Conservation (phyloP, 2,329 filamentous ascomycete species). For the Davidsoniella eucalypti region DNA sequence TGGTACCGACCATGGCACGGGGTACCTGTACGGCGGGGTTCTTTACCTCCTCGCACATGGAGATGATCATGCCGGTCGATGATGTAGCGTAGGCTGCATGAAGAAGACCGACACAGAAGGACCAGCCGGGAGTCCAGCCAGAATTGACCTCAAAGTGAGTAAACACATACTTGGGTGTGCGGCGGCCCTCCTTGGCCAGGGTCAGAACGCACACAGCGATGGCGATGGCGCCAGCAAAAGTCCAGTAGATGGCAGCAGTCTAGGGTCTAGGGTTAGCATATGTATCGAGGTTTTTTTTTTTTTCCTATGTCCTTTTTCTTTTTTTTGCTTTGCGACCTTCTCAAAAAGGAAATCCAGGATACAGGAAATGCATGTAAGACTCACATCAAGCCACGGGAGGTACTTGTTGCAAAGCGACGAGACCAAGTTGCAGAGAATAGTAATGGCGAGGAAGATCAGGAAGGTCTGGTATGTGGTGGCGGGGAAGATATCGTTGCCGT, state of each 20-base stretch:
- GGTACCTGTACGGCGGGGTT: slow-evolving; percentile 51
- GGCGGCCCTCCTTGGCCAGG: slow-evolving; percentile 52
- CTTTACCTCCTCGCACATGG: slow-evolving; percentile 59
- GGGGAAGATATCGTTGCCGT: slow-evolving; percentile 27
- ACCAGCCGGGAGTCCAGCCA: slow-evolving; percentile 56
- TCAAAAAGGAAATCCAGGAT: neutral
- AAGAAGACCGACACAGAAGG: slow-evolving; percentile 55
- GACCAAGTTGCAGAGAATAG: slow-evolving; percentile 45
- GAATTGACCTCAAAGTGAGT: slow-evolving; percentile 51
- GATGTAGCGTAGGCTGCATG: slow-evolving; percentile 61
- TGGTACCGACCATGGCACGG: slow-evolving; percentile 54
- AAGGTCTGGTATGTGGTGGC: slow-evolving; percentile 48
- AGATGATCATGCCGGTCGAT: slow-evolving; percentile 66
- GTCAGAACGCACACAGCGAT: slow-evolving; percentile 46
- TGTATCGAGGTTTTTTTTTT: neutral
- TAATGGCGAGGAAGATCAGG: slow-evolving; percentile 54
- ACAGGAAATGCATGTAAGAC: slow-evolving; percentile 18
- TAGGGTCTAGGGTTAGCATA: slow-evolving; percentile 18
- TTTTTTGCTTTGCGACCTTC: too few relatives aligned
- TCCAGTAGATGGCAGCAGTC: slow-evolving; percentile 61
- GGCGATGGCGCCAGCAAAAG: slow-evolving; percentile 52
- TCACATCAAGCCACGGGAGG: slow-evolving; percentile 53
- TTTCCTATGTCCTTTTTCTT: too few relatives aligned
- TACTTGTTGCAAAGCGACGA: slow-evolving; percentile 51
- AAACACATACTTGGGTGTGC: slow-evolving; percentile 45